A percentile compares a stretch with the other conserved stretches of the same genome.
phyloP scores from a whole-genome alignment of 2,329 filamentous ascomycete species.

The Ophiocordyceps unilateralis region DNA sequence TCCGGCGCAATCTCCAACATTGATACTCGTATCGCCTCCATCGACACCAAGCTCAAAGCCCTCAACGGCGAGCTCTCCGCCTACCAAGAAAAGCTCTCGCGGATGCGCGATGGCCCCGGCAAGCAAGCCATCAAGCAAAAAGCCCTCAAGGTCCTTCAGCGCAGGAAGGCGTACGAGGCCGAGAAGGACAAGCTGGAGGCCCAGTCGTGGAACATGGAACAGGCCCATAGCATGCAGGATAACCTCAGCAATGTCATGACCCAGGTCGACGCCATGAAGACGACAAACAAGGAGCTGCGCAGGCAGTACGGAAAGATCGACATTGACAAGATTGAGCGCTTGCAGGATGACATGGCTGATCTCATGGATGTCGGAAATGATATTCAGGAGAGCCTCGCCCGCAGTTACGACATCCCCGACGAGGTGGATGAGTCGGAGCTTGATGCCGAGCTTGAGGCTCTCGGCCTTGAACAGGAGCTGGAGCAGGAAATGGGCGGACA shows the following conservation, averaged over 20 bases:
- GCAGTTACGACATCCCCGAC: conserved; percentile 88
- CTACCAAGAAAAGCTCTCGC: conserved; percentile 73
- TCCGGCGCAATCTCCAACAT: conserved; percentile 69
- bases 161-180: conserved; percentile 82
- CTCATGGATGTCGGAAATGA: conserved; percentile 95
- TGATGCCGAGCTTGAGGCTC: conserved; percentile 86
- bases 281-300: conserved; percentile 79
- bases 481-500: conserved; percentile 49
- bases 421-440: conserved; percentile 94
- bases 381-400: conserved; percentile 83
- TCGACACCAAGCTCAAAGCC: conserved; percentile 88
- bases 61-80: conserved; percentile 78
- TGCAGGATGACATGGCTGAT: conserved; percentile 99
- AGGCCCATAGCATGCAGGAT: conserved; percentile 95
- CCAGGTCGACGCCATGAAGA: conserved; percentile 94
- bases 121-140: conserved; percentile 89
- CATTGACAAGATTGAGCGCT: conserved; percentile 88
- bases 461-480: conserved; percentile 86
- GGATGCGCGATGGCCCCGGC: conserved; percentile 90
- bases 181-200: conserved; percentile 87
- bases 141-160: conserved; percentile 82
- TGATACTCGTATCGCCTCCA: conserved; percentile 64
- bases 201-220: conserved; percentile 98
- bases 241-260: conserved; percentile 98
- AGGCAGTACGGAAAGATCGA: conserved; percentile 96